Base-by-base conservation (phyloP, 148 eudicot species). In the Vaccinium myrtillus region DNA sequence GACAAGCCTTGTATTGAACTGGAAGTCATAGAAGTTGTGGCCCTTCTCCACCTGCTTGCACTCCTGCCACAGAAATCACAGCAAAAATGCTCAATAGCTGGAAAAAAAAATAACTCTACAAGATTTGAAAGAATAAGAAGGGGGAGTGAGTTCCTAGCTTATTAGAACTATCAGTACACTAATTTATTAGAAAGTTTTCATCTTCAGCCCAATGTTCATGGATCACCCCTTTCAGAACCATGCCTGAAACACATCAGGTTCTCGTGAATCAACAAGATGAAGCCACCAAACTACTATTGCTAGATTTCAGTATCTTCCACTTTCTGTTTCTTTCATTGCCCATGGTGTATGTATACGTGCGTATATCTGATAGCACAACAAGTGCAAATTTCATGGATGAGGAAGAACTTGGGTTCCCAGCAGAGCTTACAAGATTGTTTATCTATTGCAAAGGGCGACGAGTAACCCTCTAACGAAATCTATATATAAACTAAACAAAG, bases 1-100 rank as follows among this genome's bases (percentile, higher is more conserved):
- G 89, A 96, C 90, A 74, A 94, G 86, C 91, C 95, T 94, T 70
- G 99, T 94, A 77, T 96, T 96, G 87, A 90, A 94, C 80, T 93
- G 92, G 83, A 96, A 96, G 87, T 90, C 93, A 78, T 93, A 96
- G 85, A 90, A 93, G 83, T 36, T 87, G 70, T 92, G 89, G 81
- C 94, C 94, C 85, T 88, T 89, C 87, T 92, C 93, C 84, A 93
- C 94, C 85, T 92, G 79, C 87, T 88, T 91, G 92, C 91, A 91
- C 59, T 92, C 95, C 98, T 94, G 87, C 59, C 32, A 43, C 46
- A 9, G 82, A 3, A 75, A 16, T 75, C 32, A 23, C 56, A 54
- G 53, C 56, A 77, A 58, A 13, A 61, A 36, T 76, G 13, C 51
- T 18, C 10, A 39, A 71, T 43, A 76, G 18, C 8, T 55, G 25